Evolutionary conservation across 441 rosid genomes (phyloP), one percentile per base, ranked within the genome.

Genomic region (Eutrema salsugineum): DNA sequence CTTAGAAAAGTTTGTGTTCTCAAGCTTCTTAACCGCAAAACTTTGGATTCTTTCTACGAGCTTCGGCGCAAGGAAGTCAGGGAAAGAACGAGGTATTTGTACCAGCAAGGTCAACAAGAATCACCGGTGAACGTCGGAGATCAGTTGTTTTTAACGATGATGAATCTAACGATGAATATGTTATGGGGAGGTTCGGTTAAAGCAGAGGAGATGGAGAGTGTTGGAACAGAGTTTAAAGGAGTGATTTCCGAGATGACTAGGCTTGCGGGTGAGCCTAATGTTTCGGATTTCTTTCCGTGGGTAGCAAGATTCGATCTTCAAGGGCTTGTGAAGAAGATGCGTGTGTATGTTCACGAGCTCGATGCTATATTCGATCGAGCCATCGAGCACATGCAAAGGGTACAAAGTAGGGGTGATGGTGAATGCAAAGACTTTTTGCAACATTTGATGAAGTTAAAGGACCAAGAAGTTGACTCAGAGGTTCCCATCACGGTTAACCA

Each of bases 301-400:
- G 19, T 86, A 68, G 83, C 81, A 1, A 72, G 81, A 20, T 79
- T 84, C 3, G 93, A 87, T 75, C 71, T 87, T 66, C 90, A 87
- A 39, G 86, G 93, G 32, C 17, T 80, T 11, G 62, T 49, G 32
- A 83, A 83, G 73, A 69, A 42, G 71, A 73, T 80, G 80, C 3
- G 15, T 6, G 47, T 9, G 20, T 20, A 64, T 30, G 43, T 49
- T 10, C 6, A 11, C 16, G 63, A 66, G 65, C 71, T 88, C 3
- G 85, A 88, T 67, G 68, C 17, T 11, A 73, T 87, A 9, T 44
- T 88, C 19, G 83, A 87, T 11, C 35, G 24, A 32, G 76, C 84
- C 62, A 88, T 90, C 11, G 79, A 82, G 1, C 68, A 70, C 1
- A 35, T 39, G 67, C 72, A 73, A 51, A 47, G 80, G 60, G 22